These are phyloP conservation scores for Umbelopsis ramanniana DNA, from an alignment of 192 early-diverging fungal genomes.

Conservation along the genomic window DNA sequence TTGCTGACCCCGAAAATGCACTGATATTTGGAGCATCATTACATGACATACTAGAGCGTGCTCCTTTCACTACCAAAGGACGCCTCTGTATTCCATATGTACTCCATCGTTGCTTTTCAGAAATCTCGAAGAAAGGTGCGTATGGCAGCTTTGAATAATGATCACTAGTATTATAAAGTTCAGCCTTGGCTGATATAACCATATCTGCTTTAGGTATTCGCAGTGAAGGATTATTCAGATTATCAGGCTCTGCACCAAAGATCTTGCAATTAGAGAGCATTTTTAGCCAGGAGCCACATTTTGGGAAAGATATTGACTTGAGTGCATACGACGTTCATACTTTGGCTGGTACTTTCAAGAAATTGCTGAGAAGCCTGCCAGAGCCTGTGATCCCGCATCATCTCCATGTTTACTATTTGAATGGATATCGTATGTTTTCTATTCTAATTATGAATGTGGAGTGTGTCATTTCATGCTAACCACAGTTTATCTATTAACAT, in stretches of 20 bases:
- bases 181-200: neutral
- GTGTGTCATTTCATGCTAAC: neutral
- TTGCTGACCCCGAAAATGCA: neutral
- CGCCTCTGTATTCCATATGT: slow-evolving; percentile 12
- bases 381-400: slow-evolving; percentile 8
- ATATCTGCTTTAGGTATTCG: neutral
- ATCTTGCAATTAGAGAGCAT: neutral
- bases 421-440: slow-evolving; percentile 15
- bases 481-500: neutral
- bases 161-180: neutral
- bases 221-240: slow-evolving; percentile 1
- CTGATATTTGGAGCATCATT: slow-evolving; percentile 5
- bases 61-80: slow-evolving; percentile 5
- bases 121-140: slow-evolving; percentile 8
- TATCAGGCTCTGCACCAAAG: slow-evolving; percentile 14
- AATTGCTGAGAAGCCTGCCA: neutral
- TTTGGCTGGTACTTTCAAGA: slow-evolving; percentile 11
- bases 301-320: slow-evolving; percentile 10
- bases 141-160: neutral
- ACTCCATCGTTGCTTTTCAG: slow-evolving; percentile 5
- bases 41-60: neutral
- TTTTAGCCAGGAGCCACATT: slow-evolving; percentile 3
- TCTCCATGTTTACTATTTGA: slow-evolving; percentile 6
- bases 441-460: neutral
- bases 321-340: slow-evolving; percentile 8